Evolutionary conservation across 345 rosid species (phyloP).

Genomic region (Acer negundo): DNA sequence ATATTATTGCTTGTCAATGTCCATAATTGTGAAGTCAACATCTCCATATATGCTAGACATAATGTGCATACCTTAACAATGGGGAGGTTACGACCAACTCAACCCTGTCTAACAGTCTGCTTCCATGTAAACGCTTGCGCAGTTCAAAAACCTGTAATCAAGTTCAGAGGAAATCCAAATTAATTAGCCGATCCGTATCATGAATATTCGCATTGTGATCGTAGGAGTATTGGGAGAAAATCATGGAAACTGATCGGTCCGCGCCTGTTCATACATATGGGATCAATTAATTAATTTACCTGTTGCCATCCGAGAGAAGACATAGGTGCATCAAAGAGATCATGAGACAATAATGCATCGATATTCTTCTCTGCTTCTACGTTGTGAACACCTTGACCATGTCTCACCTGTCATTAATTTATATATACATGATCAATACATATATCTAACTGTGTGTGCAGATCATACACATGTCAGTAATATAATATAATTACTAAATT

Average conservation of each 20-base stretch:
- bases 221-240: no score
- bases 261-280: neutral
- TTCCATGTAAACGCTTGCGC: conserved; percentile 53
- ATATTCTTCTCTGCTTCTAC: conserved; percentile 17
- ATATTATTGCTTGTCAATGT: neutral
- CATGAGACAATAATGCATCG: conserved; percentile 13
- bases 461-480: no score
- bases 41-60: neutral
- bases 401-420: conserved; percentile 10
- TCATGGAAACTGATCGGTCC: neutral
- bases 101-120: conserved; percentile 42
- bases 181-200: no score
- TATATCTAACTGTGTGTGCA: no score
- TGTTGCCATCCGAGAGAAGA: conserved; percentile 12
- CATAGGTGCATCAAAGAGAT: conserved; percentile 7
- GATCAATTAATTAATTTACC: neutral
- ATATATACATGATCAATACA: no score
- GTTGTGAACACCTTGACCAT: conserved; percentile 15
- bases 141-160: conserved; percentile 55
- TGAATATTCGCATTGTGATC: no score
- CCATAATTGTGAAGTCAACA: neutral
- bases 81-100: conserved; percentile 71
- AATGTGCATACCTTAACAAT: conserved; percentile 46
- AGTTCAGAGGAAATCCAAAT: neutral
- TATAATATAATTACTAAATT: no score